These are phyloP conservation scores for Saururus chinensis DNA, from an alignment of 164 flowering plant genomes.

Conservation along the genomic window DNA sequence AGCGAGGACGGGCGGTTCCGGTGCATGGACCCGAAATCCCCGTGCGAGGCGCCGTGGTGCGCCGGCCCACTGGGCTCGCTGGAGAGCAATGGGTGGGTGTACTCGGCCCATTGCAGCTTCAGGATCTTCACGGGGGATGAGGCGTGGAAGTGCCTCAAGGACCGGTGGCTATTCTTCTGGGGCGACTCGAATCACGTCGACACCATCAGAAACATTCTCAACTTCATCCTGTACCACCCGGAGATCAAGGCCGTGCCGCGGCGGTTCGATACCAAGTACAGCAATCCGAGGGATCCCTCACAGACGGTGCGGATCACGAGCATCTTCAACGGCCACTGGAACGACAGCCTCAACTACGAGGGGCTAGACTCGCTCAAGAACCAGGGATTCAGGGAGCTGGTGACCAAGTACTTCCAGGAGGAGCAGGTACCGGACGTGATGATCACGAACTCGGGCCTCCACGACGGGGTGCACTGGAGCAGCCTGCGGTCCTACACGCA, in stretches of 20 bases:
- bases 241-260: slow-evolving; percentile 45
- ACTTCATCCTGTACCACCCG: slow-evolving; percentile 51
- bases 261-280: slow-evolving; percentile 59
- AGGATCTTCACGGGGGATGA: slow-evolving; percentile 34
- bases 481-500: slow-evolving; percentile 32
- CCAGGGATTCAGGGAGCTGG: slow-evolving; percentile 38
- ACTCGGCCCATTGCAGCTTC: slow-evolving; percentile 81
- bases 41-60: slow-evolving; percentile 76
- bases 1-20: slow-evolving; percentile 69
- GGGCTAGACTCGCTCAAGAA: slow-evolving; percentile 67
- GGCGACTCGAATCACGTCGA: slow-evolving; percentile 99
- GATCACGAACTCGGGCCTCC: slow-evolving; percentile 87
- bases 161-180: slow-evolving; percentile 96
- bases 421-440: slow-evolving; percentile 63
- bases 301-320: slow-evolving; percentile 70
- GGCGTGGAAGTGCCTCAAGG: slow-evolving; percentile 81
- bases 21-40: slow-evolving; percentile 38
- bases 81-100: slow-evolving; percentile 99
- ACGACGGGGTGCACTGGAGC: slow-evolving; percentile 67
- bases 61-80: slow-evolving; percentile 53
- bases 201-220: slow-evolving; percentile 74
- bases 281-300: slow-evolving; percentile 54
- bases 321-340: slow-evolving; percentile 89
- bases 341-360: slow-evolving; percentile 48
- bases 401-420: slow-evolving; percentile 48